These are phyloP conservation scores for Paraphoma chrysanthemicola DNA, from an alignment of 2,329 filamentous ascomycete species.

Conservation along the genomic window DNA sequence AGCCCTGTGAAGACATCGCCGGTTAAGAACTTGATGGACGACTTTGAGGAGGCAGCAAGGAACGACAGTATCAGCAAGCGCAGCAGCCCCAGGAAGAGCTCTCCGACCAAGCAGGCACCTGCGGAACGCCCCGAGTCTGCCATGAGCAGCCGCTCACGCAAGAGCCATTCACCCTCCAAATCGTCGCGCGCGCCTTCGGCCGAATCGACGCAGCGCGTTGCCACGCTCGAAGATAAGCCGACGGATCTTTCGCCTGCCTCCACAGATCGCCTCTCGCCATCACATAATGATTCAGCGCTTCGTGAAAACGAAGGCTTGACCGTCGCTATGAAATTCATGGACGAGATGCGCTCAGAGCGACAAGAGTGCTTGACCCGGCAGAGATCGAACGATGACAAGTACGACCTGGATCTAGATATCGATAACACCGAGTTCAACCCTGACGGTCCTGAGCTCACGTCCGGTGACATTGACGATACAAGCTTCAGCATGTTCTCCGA, in stretches of 20 bases:
- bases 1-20: slow-evolving; percentile 42
- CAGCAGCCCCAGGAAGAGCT: slow-evolving; percentile 32
- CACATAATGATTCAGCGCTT: slow-evolving; percentile 30
- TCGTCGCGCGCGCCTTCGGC: slow-evolving; percentile 30
- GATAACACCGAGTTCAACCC: slow-evolving; percentile 43
- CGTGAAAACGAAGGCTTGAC: slow-evolving; percentile 50
- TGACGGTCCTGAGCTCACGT: slow-evolving; percentile 38
- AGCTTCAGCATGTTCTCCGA: slow-evolving; percentile 89
- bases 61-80: slow-evolving; percentile 7
- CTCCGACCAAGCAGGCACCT: slow-evolving; percentile 31
- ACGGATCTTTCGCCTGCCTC: slow-evolving; percentile 22
- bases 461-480: slow-evolving; percentile 67
- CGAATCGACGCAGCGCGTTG: slow-evolving; percentile 19
- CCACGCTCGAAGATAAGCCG: slow-evolving; percentile 15
- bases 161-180: slow-evolving; percentile 37
- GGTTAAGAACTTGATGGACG: slow-evolving; percentile 34
- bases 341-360: slow-evolving; percentile 32
- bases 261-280: slow-evolving; percentile 26
- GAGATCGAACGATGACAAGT: slow-evolving; percentile 25
- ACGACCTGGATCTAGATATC: slow-evolving; percentile 28
- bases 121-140: slow-evolving; percentile 33
- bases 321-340: slow-evolving; percentile 44
- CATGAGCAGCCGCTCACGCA: slow-evolving; percentile 33
- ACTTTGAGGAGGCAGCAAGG: slow-evolving; percentile 29
- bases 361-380: slow-evolving; percentile 30